These are phyloP conservation scores for Deakozyma indianensis DNA, from an alignment of 805 yeast species.

Conservation along the genomic window DNA sequence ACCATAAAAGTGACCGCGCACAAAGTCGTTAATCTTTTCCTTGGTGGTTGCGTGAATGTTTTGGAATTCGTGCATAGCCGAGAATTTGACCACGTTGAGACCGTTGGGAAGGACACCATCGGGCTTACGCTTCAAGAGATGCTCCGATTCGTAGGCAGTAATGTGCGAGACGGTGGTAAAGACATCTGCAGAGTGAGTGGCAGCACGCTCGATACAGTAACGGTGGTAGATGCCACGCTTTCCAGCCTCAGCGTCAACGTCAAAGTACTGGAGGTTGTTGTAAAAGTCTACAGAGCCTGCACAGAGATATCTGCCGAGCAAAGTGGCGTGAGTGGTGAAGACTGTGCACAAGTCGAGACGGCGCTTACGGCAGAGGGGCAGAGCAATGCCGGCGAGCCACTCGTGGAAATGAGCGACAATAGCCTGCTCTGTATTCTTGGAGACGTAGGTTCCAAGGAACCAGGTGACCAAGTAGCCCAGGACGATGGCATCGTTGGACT, in stretches of 20 bases:
- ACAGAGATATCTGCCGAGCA: slow-evolving; percentile 86
- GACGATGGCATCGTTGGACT: slow-evolving; percentile 83
- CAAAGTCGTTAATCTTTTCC: slow-evolving; percentile 84
- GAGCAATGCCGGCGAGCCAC: slow-evolving; percentile 95
- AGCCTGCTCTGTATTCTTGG: slow-evolving; percentile 71
- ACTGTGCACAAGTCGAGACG: slow-evolving; percentile 87
- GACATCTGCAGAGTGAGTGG: slow-evolving; percentile 91
- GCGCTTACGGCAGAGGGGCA: slow-evolving; percentile 84
- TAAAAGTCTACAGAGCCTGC: slow-evolving; percentile 95
- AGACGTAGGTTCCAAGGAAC: slow-evolving; percentile 91
- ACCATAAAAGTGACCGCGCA: slow-evolving; percentile 95
- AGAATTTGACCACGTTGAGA: slow-evolving; percentile 85
- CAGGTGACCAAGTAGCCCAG: slow-evolving; percentile 91
- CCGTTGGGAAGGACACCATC: slow-evolving; percentile 98
- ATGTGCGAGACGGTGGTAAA: slow-evolving; percentile 95
- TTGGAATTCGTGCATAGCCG: slow-evolving; percentile 96
- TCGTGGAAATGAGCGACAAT: slow-evolving; percentile 92
- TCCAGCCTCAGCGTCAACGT: slow-evolving; percentile 96
- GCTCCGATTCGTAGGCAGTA: slow-evolving; percentile 93
- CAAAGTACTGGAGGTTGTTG: slow-evolving; percentile 76
- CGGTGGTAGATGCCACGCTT: slow-evolving; percentile 95
- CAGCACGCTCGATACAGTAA: slow-evolving; percentile 92
- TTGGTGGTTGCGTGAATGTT: slow-evolving; percentile 86
- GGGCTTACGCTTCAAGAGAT: slow-evolving; percentile 84
- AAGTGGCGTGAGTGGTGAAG: slow-evolving; percentile 94